A percentile compares a stretch with the other conserved stretches of the same genome.
These are phyloP conservation scores for Achaetomiella virescens DNA, from an alignment of 495 filamentous ascomycete species.

Conservation along the genomic window DNA sequence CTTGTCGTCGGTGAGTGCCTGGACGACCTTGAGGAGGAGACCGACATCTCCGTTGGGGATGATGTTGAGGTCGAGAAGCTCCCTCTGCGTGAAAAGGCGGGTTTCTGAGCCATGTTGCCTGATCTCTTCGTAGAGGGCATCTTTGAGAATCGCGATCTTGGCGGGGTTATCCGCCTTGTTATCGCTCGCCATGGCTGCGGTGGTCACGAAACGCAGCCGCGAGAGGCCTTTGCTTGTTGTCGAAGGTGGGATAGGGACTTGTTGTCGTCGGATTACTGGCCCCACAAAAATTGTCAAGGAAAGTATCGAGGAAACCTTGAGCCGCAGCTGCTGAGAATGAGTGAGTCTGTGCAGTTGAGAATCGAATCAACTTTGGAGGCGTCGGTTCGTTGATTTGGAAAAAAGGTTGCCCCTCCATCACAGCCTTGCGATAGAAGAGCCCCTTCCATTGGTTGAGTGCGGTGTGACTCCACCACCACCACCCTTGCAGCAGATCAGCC, in stretches of 20 bases:
- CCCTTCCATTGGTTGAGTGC: background rate
- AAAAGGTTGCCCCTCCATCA: constrained; percentile 22
- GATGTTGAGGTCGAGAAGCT: constrained; percentile 54
- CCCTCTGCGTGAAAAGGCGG: constrained; percentile 59
- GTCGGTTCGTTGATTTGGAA: constrained; percentile 18
- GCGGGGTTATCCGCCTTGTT: constrained; percentile 11
- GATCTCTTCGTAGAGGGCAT: constrained; percentile 29
- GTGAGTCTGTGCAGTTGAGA: too few species aligned
- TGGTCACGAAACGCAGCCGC: too few species aligned
- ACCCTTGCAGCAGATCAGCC: background rate
- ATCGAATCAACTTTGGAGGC: background rate
- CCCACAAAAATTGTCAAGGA: too few species aligned
- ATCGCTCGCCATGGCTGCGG: constrained; percentile 16
- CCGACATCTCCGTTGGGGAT: constrained; percentile 54
- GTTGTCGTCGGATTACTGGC: too few species aligned
- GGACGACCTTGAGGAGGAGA: constrained; percentile 54
- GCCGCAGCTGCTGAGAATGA: too few species aligned
- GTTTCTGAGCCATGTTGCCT: constrained; percentile 36
- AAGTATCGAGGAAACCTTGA: too few species aligned
- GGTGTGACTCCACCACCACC: background rate
- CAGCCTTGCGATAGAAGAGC: constrained; percentile 12
- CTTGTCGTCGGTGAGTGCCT: constrained; percentile 59
- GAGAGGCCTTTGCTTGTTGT: too few species aligned
- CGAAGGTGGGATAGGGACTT: too few species aligned
- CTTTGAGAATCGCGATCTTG: constrained; percentile 29